Evolutionary conservation across 345 rosid genomes (phyloP), one percentile per base, ranked within the genome.

Genomic region (Ceriops zippeliana): DNA sequence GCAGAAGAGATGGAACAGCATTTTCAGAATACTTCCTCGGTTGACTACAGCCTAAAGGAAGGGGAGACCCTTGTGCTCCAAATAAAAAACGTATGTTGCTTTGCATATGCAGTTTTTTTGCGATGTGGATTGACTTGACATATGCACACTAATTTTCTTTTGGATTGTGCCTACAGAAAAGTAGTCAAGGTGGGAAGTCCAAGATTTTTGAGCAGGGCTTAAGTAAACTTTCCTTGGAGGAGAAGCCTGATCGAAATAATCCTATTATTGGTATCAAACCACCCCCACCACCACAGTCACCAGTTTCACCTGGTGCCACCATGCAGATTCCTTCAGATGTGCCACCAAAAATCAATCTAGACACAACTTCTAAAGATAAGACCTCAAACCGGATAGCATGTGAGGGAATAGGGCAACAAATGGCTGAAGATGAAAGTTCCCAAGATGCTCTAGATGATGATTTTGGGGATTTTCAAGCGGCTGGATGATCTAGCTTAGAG

Each of bases 1-100:
- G 98, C 99, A 0, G 99, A 92, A 76, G 98, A 92, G 87, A 96
- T 92, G 99, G 98, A 92, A 70, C 97, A 89, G 69, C 98, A 90
- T 71, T 96, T 82, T 87, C 99, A 92, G 77, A 79, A 76, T 16
- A 79, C 88, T 15, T 86, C 96, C 59, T 72, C 92, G 0, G 86
- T 83, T 7, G 97, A 92, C 82, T 92, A 92, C 84, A 87, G 92
- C 81, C 76, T 96, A 74, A 96, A 90, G 79, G 96, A 96, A 74
- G 99, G 99, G 61, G 97, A 92, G 73, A 90, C 89, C 35, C 81
- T 96, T 38, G 92, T 87, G 59, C 84, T 92, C 69, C 90, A 90
- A 66, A 54, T 92, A n/a, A 96, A 89, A 70, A 87, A 81, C 8
- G 99, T 92, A 77, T 78, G 88, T 56, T 60, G 49, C 19, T 65